A percentile compares a stretch with the other conserved stretches of the same genome.
phyloP scores from a whole-genome alignment of 108 stramenopile genomes.

The Parietichytrium sp. region DNA sequence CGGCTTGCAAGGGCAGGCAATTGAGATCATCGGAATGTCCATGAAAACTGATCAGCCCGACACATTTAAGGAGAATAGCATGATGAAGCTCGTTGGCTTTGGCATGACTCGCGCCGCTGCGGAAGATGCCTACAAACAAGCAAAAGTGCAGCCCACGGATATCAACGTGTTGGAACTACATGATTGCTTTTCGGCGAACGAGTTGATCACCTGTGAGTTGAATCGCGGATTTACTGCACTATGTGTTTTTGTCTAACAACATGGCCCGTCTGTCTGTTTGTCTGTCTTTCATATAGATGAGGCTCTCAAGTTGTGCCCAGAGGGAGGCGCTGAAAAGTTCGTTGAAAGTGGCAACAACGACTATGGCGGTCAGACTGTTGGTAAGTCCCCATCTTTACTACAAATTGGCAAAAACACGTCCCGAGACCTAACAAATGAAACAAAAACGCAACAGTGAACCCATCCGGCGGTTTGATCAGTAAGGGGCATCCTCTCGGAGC shows the following conservation, averaged over 20 bases:
- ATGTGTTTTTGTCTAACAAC: too few species aligned
- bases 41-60: slow-evolving; percentile 8
- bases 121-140: slow-evolving; percentile 18
- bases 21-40: slow-evolving; percentile 17
- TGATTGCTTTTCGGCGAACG: slow-evolving; percentile 29
- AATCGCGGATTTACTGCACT: too few species aligned
- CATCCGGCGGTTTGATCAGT: not conserved
- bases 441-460: too few species aligned
- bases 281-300: too few species aligned
- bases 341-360: slow-evolving; percentile 9
- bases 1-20: not conserved
- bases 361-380: slow-evolving; percentile 21
- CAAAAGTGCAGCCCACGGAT: not conserved
- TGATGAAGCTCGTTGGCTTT: slow-evolving; percentile 36
- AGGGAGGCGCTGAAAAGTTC: slow-evolving; percentile 12
- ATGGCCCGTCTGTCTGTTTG: too few species aligned
- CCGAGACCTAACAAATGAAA: too few species aligned
- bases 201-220: slow-evolving; percentile 38
- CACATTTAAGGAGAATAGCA: not conserved
- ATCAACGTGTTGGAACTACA: slow-evolving; percentile 20
- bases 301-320: not conserved
- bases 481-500: slow-evolving; percentile 37
- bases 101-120: slow-evolving; percentile 31
- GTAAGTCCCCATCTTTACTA: too few species aligned
- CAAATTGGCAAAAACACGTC: too few species aligned